phyloP scores from a whole-genome alignment of 352 stramenopile genomes.

The Phytophthora macrochlamydospora region DNA sequence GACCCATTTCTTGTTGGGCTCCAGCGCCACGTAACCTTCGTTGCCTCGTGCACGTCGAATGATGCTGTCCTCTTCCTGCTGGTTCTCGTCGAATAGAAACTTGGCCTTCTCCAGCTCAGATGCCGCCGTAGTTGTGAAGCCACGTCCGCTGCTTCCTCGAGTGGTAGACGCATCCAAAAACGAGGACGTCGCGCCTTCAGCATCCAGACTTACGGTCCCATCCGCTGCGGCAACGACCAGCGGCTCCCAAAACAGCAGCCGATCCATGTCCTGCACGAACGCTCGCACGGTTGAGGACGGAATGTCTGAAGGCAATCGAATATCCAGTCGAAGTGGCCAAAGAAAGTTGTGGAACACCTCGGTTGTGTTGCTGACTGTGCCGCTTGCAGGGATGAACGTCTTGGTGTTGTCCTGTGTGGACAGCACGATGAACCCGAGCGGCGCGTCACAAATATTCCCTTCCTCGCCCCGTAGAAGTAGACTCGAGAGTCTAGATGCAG shows the following conservation, averaged over 20 bases:
- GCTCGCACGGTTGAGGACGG: constrained; percentile 41
- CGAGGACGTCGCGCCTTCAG: constrained; percentile 20
- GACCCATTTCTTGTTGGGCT: constrained; percentile 53
- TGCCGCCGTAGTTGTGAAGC: constrained; percentile 6
- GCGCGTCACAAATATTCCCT: constrained; percentile 58
- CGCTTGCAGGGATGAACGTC: constrained; percentile 69
- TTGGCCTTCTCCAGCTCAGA: constrained; percentile 25
- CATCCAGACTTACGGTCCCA: constrained; percentile 27
- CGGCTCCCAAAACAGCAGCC: constrained; percentile 52
- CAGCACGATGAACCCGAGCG: constrained; percentile 73
- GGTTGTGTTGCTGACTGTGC: constrained; percentile 55
- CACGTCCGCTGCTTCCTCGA: constrained; percentile 19
- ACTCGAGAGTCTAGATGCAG: constrained; percentile 58
- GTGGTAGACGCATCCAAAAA: constrained; percentile 35
- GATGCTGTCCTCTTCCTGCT: constrained; percentile 52
- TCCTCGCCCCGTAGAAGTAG: constrained; percentile 44
- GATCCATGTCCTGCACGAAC: constrained; percentile 72
- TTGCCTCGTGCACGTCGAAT: constrained; percentile 56
- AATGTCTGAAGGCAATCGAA: constrained; percentile 46
- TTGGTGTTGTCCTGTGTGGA: constrained; percentile 58
- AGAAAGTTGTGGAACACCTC: constrained; percentile 58
- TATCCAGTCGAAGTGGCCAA: constrained; percentile 58
- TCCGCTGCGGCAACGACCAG: constrained; percentile 30
- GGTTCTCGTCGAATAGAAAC: constrained; percentile 53
- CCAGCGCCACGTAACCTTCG: constrained; percentile 55